Percentiles rank a stretch among this genome's conserved stretches.
Conservation (phyloP, 768 basidiomycete species). For the Infundibulicybe gibba region DNA sequence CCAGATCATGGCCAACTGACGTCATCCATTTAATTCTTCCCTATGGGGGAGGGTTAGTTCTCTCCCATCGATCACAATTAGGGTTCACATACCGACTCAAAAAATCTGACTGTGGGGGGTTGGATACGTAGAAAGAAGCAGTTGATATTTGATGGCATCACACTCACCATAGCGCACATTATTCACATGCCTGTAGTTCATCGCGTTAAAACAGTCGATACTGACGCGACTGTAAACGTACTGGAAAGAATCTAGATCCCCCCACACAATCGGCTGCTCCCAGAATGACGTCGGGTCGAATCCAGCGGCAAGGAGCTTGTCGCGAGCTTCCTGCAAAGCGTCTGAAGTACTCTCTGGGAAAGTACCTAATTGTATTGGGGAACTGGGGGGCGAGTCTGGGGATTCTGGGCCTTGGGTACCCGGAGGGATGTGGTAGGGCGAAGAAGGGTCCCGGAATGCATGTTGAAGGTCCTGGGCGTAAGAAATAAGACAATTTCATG, state of each 20-base stretch:
- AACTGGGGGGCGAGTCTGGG: slow-evolving; percentile 40
- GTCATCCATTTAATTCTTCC: slow-evolving; percentile 69
- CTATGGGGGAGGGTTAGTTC: slow-evolving; percentile 26
- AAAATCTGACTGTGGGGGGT: slow-evolving; percentile 61
- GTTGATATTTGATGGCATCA: not conserved
- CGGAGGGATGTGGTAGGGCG: slow-evolving; percentile 63
- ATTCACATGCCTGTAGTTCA: slow-evolving; percentile 61
- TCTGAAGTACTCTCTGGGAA: slow-evolving; percentile 5
- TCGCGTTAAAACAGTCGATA: not conserved
- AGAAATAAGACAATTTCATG: not conserved
- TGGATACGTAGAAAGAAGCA: slow-evolving; percentile 35
- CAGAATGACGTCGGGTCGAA: slow-evolving; percentile 68
- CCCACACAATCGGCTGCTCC: slow-evolving; percentile 79
- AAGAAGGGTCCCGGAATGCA: slow-evolving; percentile 58
- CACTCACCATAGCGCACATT: slow-evolving; percentile 68
- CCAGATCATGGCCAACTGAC: slow-evolving; percentile 53
- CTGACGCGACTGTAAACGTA: slow-evolving; percentile 28
- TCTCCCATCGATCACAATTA: not conserved
- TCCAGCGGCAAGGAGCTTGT: slow-evolving; percentile 38
- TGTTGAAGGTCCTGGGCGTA: slow-evolving; percentile 52
- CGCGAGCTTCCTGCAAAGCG: slow-evolving; percentile 34
- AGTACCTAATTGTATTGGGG: slow-evolving; percentile 4
- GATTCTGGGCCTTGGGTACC: slow-evolving; percentile 58
- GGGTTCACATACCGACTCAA: slow-evolving; percentile 55
- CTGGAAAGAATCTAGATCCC: slow-evolving; percentile 78